Percentiles rank a stretch among this genome's conserved stretches.
Evolutionary conservation across 2,329 filamentous ascomycete species (phyloP).

Genomic region (Zelopaecilomyces penicillatus): DNA sequence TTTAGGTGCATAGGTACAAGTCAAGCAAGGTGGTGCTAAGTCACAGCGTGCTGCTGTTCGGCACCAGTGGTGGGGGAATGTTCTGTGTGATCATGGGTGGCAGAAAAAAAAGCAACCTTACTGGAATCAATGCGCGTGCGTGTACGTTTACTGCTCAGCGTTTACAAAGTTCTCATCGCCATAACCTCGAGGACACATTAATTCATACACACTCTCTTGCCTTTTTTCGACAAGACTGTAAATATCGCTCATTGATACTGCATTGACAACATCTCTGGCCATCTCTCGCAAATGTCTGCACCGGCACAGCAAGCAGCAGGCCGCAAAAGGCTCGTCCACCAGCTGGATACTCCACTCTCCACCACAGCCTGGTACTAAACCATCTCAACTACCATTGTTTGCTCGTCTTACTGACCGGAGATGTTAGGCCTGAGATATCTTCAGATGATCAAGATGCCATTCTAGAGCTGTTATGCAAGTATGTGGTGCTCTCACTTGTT

Average conservation of each 20-base stretch:
- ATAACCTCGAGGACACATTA: too few species aligned
- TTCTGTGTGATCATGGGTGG: too few species aligned
- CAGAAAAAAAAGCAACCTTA: too few species aligned
- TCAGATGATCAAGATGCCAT: slow-evolving; percentile 54
- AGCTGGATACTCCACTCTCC: slow-evolving; percentile 58
- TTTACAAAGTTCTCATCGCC: too few species aligned
- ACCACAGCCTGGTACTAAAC: slow-evolving; percentile 46
- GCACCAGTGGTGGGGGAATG: too few species aligned
- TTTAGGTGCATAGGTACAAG: too few species aligned
- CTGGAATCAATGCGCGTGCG: too few species aligned
- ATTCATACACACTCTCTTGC: too few species aligned
- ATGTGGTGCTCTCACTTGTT: slow-evolving; percentile 17
- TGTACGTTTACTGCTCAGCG: too few species aligned
- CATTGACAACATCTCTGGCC: not conserved
- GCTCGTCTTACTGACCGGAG: not conserved
- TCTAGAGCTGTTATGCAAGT: slow-evolving; percentile 60
- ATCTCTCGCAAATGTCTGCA: not conserved
- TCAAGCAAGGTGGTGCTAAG: too few species aligned
- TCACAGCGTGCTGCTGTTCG: too few species aligned
- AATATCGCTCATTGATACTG: not conserved
- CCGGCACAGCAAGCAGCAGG: slow-evolving; percentile 10
- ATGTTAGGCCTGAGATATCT: slow-evolving; percentile 50
- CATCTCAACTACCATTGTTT: not conserved
- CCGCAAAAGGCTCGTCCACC: slow-evolving; percentile 53
- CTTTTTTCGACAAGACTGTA: too few species aligned